Base-by-base conservation (phyloP, 306 rosid species). In the Ormosia semicastrata region DNA sequence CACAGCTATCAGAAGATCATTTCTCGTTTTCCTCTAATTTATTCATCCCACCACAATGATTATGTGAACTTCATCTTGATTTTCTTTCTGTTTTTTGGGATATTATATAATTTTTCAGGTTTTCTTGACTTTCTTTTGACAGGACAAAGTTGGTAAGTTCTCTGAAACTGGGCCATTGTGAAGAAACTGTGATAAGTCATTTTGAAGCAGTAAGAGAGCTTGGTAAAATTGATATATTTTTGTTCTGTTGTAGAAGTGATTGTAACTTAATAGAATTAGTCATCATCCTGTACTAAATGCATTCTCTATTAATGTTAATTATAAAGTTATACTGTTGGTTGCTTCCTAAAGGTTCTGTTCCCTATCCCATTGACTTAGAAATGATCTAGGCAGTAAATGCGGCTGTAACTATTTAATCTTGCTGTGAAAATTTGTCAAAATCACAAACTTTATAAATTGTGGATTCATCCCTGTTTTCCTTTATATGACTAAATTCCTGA, bases 61-160 rank as follows among this genome's bases (percentile, higher is more conserved):
- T 58, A 39, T 37, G 41, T 72, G 24, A 24, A 58, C 33, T 58
- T 46, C 33, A 10, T 71, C 50, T 80, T 24, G 29, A 15, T 34
- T 41, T 72, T 29, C 49, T 57, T 29, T 76, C 17, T 32, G 10
- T 36, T 53, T 24, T n/a, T 65, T 58, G 14, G 3, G 14, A 44
- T 30, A 14, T 63, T 5, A 41, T 59, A 57, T 50, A 71, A 54
- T 13, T 71, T 73, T 70, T 78, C 67, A 24, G 13, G 17, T 82
- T 81, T 53, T 52, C 6, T 66, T 80, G 66, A 4, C 57, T 81
- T 84, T 77, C 73, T 71, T 87, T 88, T 87, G 46, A 75, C 97
- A 94, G 98, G 98, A 94, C 87, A 94, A 92, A 92, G 97, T 94
- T 68, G 98, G 98, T 92, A 92, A 94, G 97, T 90, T 87, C 87